Base-by-base conservation (phyloP, 2,329 filamentous ascomycete genomes). In the Calonectria honghensis region DNA sequence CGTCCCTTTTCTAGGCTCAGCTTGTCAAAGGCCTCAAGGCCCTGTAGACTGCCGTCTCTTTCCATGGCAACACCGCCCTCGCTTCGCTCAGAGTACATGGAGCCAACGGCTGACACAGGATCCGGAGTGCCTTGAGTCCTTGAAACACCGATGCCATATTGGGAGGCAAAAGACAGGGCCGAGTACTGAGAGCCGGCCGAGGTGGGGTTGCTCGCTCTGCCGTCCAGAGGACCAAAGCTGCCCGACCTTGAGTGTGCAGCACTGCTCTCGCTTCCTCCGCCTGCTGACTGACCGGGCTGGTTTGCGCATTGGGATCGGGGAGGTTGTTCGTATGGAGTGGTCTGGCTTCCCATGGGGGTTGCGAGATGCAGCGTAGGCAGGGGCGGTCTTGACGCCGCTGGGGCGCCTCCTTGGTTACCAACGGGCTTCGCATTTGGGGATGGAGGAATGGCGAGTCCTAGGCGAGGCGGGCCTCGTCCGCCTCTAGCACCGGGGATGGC, bases 141-240 rank as follows among this genome's bases (percentile, higher is more conserved):
- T 77, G 88, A 89, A 77, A 90, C 90, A 50, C 93, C 92, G 78
- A 96, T 94, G 48, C 91, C 91, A 83, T 91, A 93, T 75, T 93
- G 91, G 64, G 90, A 93, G 50, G 94, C 94, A 84, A 98, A 96
- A 5, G 95, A 96, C 41, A 97, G 87, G 9, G 93, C 92, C 3
- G 95, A 97, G 82, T 94, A 97, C 78, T 95, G 94, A 13, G 95
- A 97, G n/a, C 94, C 95, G 20, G 96, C 96, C 27, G 95, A 96
- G 7, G 94, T 94, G 41, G 96, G 95, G 70, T 95, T 95, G 85
- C 94, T 97, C 32, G 90, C 92, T 76, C 93, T 91, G 68, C 93
- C 93, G 81, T 97, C 95, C 57, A 94, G 85, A 70, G 92, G 91
- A 1, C 94, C 94, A 81, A 97, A 96, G 85, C 95, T 98, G 51